Percentiles rank a stretch among this genome's conserved stretches.
Evolutionary conservation across 768 basidiomycete species (phyloP).

Genomic region (Tulasnella sp.): DNA sequence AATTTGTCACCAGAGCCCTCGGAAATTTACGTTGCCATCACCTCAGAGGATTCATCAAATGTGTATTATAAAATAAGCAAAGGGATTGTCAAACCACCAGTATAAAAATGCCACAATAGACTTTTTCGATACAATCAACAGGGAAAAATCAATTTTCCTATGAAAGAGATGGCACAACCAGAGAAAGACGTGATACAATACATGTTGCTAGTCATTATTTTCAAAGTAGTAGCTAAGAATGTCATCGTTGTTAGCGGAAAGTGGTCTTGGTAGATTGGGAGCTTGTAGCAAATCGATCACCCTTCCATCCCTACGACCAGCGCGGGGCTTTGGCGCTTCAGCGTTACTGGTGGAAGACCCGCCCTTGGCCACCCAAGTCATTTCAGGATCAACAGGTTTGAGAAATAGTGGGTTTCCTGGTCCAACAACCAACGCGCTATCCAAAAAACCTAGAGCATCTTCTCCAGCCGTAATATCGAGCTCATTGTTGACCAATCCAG

Average conservation of each 20-base stretch:
- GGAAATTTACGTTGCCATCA: conserved; percentile 55
- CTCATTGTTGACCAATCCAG: too few species aligned
- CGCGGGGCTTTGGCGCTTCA: too few species aligned
- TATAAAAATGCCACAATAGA: conserved; percentile 11
- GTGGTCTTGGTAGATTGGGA: too few species aligned
- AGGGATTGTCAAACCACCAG: conserved; percentile 53
- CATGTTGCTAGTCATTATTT: too few species aligned
- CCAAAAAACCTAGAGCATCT: conserved; percentile 4
- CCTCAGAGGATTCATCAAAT: conserved; percentile 63
- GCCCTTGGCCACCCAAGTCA: too few species aligned
- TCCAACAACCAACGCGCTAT: background rate
- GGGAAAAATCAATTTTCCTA: background rate
- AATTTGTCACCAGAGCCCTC: conserved; percentile 32
- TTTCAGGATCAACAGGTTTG: conserved; percentile 9
- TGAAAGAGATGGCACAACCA: background rate
- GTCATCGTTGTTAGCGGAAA: too few species aligned
- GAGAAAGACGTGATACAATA: too few species aligned
- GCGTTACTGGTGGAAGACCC: too few species aligned
- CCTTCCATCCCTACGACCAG: too few species aligned
- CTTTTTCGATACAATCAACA: background rate
- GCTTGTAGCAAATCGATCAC: too few species aligned
- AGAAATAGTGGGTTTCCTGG: conserved; percentile 11
- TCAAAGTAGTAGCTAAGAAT: too few species aligned
- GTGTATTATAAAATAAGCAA: conserved; percentile 74
- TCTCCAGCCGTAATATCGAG: too few species aligned